Base-by-base conservation (phyloP, 306 rosid species). In the Senna siamea region DNA sequence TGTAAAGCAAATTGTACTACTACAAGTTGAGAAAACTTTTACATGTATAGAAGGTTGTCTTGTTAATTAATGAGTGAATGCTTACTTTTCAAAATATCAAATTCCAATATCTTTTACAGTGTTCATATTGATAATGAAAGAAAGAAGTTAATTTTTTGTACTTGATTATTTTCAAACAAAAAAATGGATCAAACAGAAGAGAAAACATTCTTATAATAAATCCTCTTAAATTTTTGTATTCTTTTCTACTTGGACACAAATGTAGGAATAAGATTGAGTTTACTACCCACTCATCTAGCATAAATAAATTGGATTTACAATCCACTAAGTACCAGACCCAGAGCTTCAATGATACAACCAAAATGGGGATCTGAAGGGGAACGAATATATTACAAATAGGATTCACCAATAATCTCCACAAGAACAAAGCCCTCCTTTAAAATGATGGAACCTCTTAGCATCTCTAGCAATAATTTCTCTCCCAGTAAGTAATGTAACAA, bases 361-460 rank as follows among this genome's bases (percentile, higher is more conserved):
- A 47, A 20, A 48, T 65, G 40, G 12, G 50, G 19, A 57, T 48
- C 40, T n/a, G n/a, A 66, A 54, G 22, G 35, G 18, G 6, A 17
- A 18, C 14, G 11, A 15, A 17, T 28, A 68, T 41, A 69, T 69
- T 18, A 73, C 68, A 38, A 70, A 18, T 48, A 66, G 48, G 59
- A 52, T 82, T 89, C 82, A 87, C 90, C 89, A 89, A 74, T 86
- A 84, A 75, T 87, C 91, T 71, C 85, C 83, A 77, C 91, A 90
- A 23, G 92, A 87, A 84, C 89, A 90, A 5, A 77, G 12, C 15
- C 91, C 88, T 66, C 83, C 87, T 80, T 76, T 88, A 62, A 85
- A 81, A 77, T 86, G 89, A 83, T 87, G 91, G 76, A 86, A 82
- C 73, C 91, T 83, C 56, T 90, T 84, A 12, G 87, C 87, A 57